phyloP scores from a whole-genome alignment of 371 early-diverging fungal genomes.

The Choanephora cucurbitarum region DNA sequence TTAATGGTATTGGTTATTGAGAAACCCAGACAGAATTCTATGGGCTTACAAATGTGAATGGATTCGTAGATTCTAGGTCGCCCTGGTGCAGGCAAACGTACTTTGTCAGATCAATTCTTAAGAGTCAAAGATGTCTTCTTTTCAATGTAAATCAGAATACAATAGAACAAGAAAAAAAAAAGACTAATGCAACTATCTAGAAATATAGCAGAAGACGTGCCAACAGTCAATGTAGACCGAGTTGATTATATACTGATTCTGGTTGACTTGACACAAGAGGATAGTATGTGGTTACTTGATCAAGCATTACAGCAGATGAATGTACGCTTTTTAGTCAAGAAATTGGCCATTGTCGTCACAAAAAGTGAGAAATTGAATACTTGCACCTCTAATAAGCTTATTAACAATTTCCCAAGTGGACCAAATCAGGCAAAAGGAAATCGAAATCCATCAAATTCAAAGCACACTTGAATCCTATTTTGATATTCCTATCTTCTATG shows the following conservation, averaged over 20 bases:
- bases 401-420: too few species aligned
- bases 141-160: slow-evolving; percentile 27
- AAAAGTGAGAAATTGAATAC: slow-evolving; percentile 42
- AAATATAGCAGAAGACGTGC: slow-evolving; percentile 25
- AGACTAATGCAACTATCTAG: slow-evolving; percentile 6
- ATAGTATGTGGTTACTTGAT: slow-evolving; percentile 19
- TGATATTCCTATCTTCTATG: slow-evolving; percentile 26
- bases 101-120: slow-evolving; percentile 31
- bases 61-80: slow-evolving; percentile 42
- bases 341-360: slow-evolving; percentile 31
- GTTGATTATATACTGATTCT: slow-evolving; percentile 33
- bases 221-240: slow-evolving; percentile 8
- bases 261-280: slow-evolving; percentile 34
- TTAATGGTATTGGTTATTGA: slow-evolving; percentile 26
- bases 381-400: too few species aligned
- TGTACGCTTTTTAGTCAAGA: slow-evolving; percentile 22
- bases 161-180: background rate
- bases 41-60: background rate
- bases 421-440: slow-evolving; percentile 8
- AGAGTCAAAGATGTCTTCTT: slow-evolving; percentile 24
- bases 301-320: slow-evolving; percentile 13
- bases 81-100: slow-evolving; percentile 33
- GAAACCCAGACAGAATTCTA: background rate
- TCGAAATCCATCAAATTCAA: slow-evolving; percentile 21
- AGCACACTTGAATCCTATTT: background rate